phyloP scores from a whole-genome alignment of 495 filamentous ascomycete species.

The Penicillium canescens region DNA sequence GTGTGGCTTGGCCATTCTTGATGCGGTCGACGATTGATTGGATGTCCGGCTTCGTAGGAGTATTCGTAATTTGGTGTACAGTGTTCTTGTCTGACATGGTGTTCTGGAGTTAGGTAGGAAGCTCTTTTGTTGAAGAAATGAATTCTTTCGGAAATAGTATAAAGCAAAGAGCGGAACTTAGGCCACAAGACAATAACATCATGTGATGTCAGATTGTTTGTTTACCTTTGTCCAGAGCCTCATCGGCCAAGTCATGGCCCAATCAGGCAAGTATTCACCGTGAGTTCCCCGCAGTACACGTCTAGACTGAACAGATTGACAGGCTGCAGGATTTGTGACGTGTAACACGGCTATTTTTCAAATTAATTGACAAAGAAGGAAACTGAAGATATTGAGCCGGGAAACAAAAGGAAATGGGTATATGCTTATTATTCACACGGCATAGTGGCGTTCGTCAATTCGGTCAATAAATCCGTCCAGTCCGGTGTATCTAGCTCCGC shows the following conservation, averaged over 20 bases:
- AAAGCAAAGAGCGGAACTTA: no score
- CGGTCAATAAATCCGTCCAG: slow-evolving; percentile 36
- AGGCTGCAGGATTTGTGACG: no score
- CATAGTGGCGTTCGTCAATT: slow-evolving; percentile 26
- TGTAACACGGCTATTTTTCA: no score
- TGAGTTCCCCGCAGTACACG: no score
- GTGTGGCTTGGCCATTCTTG: slow-evolving; percentile 14
- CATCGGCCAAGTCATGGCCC: neutral
- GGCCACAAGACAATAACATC: neutral
- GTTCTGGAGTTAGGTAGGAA: no score
- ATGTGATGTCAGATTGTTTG: slow-evolving; percentile 1
- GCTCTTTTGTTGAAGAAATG: no score
- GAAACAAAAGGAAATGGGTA: neutral
- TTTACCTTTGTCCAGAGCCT: slow-evolving; percentile 3
- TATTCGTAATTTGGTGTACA: neutral
- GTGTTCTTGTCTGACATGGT: neutral
- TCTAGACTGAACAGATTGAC: no score
- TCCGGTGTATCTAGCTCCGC: slow-evolving; percentile 24
- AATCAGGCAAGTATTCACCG: no score
- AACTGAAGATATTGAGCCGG: no score
- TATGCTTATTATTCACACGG: slow-evolving; percentile 8
- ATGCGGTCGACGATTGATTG: slow-evolving; percentile 18
- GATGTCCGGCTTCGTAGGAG: neutral
- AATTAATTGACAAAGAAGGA: no score
- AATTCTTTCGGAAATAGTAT: no score